Conservation (phyloP, 345 rosid genomes). For the Camelina neglecta region DNA sequence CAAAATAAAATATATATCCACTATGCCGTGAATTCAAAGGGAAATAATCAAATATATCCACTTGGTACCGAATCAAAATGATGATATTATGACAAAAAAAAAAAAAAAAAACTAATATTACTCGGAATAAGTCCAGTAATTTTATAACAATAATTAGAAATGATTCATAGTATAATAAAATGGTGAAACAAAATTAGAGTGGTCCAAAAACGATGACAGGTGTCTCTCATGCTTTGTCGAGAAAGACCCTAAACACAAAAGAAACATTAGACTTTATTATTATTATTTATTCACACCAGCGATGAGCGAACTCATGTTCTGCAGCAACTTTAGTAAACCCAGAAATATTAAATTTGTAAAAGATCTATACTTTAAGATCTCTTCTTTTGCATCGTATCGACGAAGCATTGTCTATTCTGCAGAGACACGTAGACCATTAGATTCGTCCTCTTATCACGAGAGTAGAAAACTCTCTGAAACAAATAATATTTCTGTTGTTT, state of each 20-base stretch:
- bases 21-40: slow-evolving; percentile 22
- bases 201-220: slow-evolving; percentile 46
- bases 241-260: slow-evolving; percentile 31
- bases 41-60: slow-evolving; percentile 37
- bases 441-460: slow-evolving; percentile 46
- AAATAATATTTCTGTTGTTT: slow-evolving; percentile 16
- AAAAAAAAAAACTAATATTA: slow-evolving; percentile 26
- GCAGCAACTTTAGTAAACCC: slow-evolving; percentile 40
- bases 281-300: slow-evolving; percentile 21
- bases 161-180: slow-evolving; percentile 5
- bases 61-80: slow-evolving; percentile 35
- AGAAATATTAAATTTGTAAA: slow-evolving; percentile 4
- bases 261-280: slow-evolving; percentile 30
- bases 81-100: slow-evolving; percentile 28
- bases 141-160: not conserved
- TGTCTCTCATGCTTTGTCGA: slow-evolving; percentile 49
- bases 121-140: slow-evolving; percentile 24
- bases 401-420: slow-evolving; percentile 42
- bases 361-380: slow-evolving; percentile 28
- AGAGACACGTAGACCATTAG: slow-evolving; percentile 46
- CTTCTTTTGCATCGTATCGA: slow-evolving; percentile 41
- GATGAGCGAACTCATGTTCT: slow-evolving; percentile 43
- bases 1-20: slow-evolving; percentile 38
- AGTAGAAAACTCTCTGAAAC: slow-evolving; percentile 36
- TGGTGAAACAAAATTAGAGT: slow-evolving; percentile 31